Evolutionary conservation across 768 basidiomycete species (phyloP).

Genomic region (Suillus discolor): DNA sequence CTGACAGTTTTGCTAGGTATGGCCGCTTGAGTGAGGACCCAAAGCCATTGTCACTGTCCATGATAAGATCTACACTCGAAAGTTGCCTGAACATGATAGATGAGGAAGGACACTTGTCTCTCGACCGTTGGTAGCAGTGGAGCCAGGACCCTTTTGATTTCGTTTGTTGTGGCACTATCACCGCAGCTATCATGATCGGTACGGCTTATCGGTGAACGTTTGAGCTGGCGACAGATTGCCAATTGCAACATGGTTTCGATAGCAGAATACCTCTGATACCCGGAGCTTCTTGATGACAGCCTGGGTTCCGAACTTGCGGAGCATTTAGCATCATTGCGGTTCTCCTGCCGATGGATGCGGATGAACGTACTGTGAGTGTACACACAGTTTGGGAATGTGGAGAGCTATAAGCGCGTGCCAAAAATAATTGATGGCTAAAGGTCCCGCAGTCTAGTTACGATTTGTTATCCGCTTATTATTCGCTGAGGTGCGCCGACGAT

Average conservation of each 20-base stretch:
- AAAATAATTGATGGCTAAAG: background rate
- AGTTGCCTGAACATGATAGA: constrained; percentile 5
- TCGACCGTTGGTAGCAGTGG: constrained; percentile 19
- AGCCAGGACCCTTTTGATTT: constrained; percentile 25
- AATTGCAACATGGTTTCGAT: constrained; percentile 16
- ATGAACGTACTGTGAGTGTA: background rate
- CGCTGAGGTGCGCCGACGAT: constrained; percentile 36
- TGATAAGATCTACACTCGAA: constrained; percentile 25
- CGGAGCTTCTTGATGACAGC: constrained; percentile 23
- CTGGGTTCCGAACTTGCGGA: background rate
- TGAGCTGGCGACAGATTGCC: constrained; percentile 21
- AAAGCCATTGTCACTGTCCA: constrained; percentile 12
- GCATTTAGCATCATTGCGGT: background rate
- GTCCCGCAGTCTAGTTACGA: background rate
- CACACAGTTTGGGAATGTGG: background rate
- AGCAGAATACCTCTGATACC: constrained; percentile 14
- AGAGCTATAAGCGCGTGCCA: background rate
- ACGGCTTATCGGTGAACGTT: background rate
- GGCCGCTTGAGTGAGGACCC: constrained; percentile 1
- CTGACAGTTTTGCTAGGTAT: background rate
- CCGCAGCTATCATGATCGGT: constrained; percentile 7
- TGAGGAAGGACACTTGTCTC: constrained; percentile 9
- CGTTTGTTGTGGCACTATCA: constrained; percentile 29
- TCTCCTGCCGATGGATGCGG: background rate
- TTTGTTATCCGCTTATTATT: constrained; percentile 30